These are phyloP conservation scores for Hypoxylon sp. DNA, from an alignment of 2,329 filamentous ascomycete species.

Conservation along the genomic window DNA sequence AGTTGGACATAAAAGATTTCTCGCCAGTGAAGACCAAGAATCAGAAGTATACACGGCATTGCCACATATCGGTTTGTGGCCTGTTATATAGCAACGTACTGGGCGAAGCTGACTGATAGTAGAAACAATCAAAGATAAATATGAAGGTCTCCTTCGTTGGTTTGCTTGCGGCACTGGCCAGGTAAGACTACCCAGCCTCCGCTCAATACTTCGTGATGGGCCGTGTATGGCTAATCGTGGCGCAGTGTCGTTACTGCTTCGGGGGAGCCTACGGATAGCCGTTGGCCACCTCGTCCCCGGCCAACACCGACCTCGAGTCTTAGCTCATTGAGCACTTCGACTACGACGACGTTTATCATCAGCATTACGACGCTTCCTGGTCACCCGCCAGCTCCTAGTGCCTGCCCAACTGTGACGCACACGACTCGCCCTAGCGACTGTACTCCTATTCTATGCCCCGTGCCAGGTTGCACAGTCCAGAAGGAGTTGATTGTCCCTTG, in stretches of 20 bases:
- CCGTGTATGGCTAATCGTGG: slow-evolving; percentile 22
- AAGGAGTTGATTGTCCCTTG: slow-evolving; percentile 55
- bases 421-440: slow-evolving; percentile 55
- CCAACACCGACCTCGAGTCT: slow-evolving; percentile 21
- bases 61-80: slow-evolving; percentile 23
- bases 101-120: slow-evolving; percentile 11
- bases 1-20: slow-evolving; percentile 23
- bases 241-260: slow-evolving; percentile 26
- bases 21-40: slow-evolving; percentile 10
- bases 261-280: slow-evolving; percentile 2
- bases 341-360: slow-evolving; percentile 47
- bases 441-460: slow-evolving; percentile 54
- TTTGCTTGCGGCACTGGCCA: slow-evolving; percentile 44
- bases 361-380: slow-evolving; percentile 49
- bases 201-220: background rate
- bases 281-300: slow-evolving; percentile 21
- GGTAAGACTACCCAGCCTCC: slow-evolving; percentile 34
- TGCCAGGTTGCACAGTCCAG: slow-evolving; percentile 55
- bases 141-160: slow-evolving; percentile 47
- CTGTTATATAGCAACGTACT: background rate
- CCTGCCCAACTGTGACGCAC: slow-evolving; percentile 56
- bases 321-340: slow-evolving; percentile 36
- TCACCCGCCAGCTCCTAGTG: slow-evolving; percentile 29
- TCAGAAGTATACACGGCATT: slow-evolving; percentile 8
- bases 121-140: slow-evolving; percentile 24